Evolutionary conservation across 495 filamentous ascomycete species (phyloP).

Genomic region (Xylaria flabelliformis): DNA sequence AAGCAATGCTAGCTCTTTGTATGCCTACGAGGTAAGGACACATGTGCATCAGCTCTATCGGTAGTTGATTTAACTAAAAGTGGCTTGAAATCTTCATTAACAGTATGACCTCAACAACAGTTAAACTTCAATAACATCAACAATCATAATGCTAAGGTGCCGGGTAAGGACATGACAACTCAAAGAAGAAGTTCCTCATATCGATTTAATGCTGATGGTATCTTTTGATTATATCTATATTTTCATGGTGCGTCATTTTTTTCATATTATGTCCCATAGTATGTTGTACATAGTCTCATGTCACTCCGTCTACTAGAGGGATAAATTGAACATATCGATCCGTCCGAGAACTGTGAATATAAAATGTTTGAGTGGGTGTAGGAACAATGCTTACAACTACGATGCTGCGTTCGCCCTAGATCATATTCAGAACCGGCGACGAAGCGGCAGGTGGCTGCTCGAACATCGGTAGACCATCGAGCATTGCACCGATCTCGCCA

Average conservation of each 20-base stretch:
- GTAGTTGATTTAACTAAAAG: too few species aligned
- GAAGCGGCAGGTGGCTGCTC: neutral
- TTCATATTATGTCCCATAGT: neutral
- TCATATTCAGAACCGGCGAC: neutral
- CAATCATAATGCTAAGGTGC: too few species aligned
- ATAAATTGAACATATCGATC: neutral
- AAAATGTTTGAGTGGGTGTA: neutral
- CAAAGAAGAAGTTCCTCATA: neutral
- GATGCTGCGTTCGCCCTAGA: neutral
- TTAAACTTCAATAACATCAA: too few species aligned
- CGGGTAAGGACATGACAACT: neutral
- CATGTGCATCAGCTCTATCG: too few species aligned
- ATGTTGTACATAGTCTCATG: neutral
- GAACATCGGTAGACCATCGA: constrained; percentile 33
- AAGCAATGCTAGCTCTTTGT: too few species aligned
- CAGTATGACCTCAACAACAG: too few species aligned
- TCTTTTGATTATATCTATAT: neutral
- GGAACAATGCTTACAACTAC: neutral
- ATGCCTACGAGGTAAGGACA: too few species aligned
- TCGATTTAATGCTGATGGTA: constrained; percentile 4
- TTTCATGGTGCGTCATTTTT: neutral
- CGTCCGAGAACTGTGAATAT: neutral
- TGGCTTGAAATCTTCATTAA: too few species aligned
- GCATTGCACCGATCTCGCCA: constrained; percentile 45
- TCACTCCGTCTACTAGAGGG: neutral